These are phyloP conservation scores for Acacia acuminata DNA, from an alignment of 306 rosid genomes.

Conservation along the genomic window DNA sequence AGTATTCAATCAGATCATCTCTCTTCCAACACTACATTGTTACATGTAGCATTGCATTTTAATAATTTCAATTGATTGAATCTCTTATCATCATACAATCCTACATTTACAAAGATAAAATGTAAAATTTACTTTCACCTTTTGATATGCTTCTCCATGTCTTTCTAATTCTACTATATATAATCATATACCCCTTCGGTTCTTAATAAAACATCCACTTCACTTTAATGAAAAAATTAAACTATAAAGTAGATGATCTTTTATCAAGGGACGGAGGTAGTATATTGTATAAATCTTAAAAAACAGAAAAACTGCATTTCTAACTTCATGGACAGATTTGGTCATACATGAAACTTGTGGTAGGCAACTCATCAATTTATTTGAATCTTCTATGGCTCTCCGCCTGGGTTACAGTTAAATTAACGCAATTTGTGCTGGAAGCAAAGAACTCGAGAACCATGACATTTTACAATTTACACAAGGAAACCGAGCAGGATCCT, in stretches of 20 bases:
- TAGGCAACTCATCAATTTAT: slow-evolving; percentile 41
- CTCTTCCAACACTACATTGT: neutral
- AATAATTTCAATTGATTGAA: neutral
- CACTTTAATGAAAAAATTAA: too few relatives aligned
- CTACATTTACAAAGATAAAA: too few relatives aligned
- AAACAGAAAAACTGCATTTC: too few relatives aligned
- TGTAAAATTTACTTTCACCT: too few relatives aligned
- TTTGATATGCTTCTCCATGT: too few relatives aligned
- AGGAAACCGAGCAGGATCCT: slow-evolving; percentile 49
- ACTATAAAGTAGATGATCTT: too few relatives aligned
- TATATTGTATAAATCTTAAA: too few relatives aligned
- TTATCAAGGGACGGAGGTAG: too few relatives aligned
- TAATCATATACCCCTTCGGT: too few relatives aligned
- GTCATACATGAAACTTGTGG: neutral
- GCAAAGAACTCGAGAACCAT: slow-evolving; percentile 42
- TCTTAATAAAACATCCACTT: too few relatives aligned
- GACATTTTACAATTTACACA: slow-evolving; percentile 50
- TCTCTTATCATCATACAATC: neutral
- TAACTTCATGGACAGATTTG: neutral
- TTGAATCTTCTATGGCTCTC: slow-evolving; percentile 42
- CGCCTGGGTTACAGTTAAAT: slow-evolving; percentile 44
- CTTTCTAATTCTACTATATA: too few relatives aligned
- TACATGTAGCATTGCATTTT: neutral
- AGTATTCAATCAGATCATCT: slow-evolving; percentile 21
- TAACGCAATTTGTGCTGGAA: slow-evolving; percentile 41